Evolutionary conservation across 495 filamentous ascomycete species (phyloP).

Genomic region (Aspergillus mulundensis): DNA sequence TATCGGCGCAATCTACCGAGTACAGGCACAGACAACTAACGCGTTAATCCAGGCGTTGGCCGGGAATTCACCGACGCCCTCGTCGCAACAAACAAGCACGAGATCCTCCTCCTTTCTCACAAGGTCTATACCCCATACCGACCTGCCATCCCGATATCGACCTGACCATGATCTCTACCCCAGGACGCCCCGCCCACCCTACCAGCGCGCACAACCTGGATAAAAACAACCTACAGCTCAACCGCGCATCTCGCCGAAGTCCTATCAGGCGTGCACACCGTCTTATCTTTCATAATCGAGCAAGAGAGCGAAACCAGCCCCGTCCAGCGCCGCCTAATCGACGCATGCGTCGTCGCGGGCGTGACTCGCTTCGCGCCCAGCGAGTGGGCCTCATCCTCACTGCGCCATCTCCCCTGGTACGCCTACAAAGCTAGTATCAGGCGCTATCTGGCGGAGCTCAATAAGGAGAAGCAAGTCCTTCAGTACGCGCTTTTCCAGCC

Average conservation of each 20-base stretch:
- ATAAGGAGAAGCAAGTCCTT: conserved; percentile 46
- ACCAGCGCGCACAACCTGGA: conserved; percentile 28
- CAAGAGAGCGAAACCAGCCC: conserved; percentile 32
- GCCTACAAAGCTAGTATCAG: conserved; percentile 42
- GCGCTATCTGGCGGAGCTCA: conserved; percentile 50
- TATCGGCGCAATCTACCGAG: neutral
- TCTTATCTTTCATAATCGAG: conserved; percentile 49
- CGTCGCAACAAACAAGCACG: conserved; percentile 45
- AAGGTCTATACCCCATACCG: conserved; percentile 30
- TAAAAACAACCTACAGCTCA: conserved; percentile 43
- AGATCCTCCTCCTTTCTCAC: conserved; percentile 46
- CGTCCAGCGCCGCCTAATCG: conserved; percentile 49
- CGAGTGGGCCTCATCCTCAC: conserved; percentile 23
- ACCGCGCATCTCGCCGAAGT: conserved; percentile 26
- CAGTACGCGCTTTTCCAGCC: conserved; percentile 57
- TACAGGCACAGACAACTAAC: conserved; percentile 1
- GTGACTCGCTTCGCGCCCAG: conserved; percentile 55
- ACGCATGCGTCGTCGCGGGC: conserved; percentile 56
- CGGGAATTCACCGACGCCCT: conserved; percentile 53
- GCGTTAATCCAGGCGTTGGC: conserved; percentile 44
- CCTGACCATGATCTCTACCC: too few relatives aligned
- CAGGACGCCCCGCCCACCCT: too few relatives aligned
- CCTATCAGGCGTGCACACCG: conserved; percentile 48
- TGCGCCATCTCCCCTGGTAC: conserved; percentile 40
- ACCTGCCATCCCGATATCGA: neutral